phyloP scores from a whole-genome alignment of 2,329 filamentous ascomycete genomes.

The Nigrospora oryzae region DNA sequence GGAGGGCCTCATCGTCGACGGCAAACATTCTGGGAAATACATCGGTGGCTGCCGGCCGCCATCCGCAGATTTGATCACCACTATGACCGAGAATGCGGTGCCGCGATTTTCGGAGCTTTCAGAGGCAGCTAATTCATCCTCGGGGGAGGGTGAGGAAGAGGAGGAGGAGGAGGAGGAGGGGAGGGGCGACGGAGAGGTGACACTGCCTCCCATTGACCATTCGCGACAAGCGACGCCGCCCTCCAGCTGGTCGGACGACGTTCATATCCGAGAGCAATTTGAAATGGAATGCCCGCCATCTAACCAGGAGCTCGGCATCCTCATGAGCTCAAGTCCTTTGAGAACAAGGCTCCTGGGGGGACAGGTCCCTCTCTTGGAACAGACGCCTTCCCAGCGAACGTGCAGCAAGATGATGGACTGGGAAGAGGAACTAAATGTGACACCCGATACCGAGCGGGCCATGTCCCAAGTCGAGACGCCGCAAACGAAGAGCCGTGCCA shows the following conservation, averaged over 20 bases:
- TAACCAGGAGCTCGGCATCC: slow-evolving; percentile 12
- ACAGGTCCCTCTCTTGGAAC: background rate
- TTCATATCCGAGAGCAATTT: slow-evolving; percentile 9
- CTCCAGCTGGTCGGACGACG: too few relatives aligned
- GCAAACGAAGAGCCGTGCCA: background rate
- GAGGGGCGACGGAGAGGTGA: too few relatives aligned
- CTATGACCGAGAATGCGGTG: slow-evolving; percentile 7
- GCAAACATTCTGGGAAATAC: slow-evolving; percentile 9
- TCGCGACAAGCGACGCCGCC: too few relatives aligned
- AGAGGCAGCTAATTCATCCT: background rate
- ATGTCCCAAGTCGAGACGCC: slow-evolving; percentile 4
- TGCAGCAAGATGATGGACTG: background rate
- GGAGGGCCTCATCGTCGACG: slow-evolving; percentile 11
- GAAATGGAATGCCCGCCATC: slow-evolving; percentile 9
- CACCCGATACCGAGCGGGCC: slow-evolving; percentile 2
- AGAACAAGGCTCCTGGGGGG: background rate
- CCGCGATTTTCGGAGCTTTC: background rate
- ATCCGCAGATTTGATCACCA: slow-evolving; percentile 5
- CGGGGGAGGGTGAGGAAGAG: background rate
- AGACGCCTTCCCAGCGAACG: background rate
- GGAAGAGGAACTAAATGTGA: slow-evolving; percentile 3
- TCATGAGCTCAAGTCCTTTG: slow-evolving; percentile 13
- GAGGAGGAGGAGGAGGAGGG: background rate
- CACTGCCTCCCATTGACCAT: too few relatives aligned
- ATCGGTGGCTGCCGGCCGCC: slow-evolving; percentile 8